Percentiles rank a stretch among this genome's conserved stretches.
phyloP scores from a whole-genome alignment of 352 stramenopile genomes.

The Phytopythium montanum region DNA sequence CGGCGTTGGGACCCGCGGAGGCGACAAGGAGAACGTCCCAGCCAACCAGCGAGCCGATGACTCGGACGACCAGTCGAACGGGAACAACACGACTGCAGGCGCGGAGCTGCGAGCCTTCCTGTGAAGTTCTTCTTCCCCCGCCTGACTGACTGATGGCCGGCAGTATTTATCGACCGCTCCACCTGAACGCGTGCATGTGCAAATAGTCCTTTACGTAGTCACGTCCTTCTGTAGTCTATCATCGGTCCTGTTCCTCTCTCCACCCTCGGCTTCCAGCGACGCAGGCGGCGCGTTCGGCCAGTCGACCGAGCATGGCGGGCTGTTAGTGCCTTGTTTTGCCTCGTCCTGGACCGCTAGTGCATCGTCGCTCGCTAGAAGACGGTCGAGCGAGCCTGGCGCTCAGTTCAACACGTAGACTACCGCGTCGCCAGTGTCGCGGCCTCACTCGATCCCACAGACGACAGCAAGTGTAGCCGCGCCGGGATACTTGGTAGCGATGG shows the following conservation, averaged over 20 bases:
- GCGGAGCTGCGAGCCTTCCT: slow-evolving; percentile 30
- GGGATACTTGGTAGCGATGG: too few species aligned
- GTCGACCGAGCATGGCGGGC: not conserved
- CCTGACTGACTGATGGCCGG: not conserved
- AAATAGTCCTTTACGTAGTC: not conserved
- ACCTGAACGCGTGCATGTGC: not conserved
- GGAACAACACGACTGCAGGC: slow-evolving; percentile 15
- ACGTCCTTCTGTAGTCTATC: too few species aligned
- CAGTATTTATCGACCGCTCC: slow-evolving; percentile 10
- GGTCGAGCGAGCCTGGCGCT: too few species aligned
- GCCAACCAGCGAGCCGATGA: slow-evolving; percentile 9
- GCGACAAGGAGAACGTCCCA: slow-evolving; percentile 71
- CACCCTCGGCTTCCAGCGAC: not conserved
- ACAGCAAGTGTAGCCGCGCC: too few species aligned
- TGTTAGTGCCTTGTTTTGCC: too few species aligned
- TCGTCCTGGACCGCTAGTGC: too few species aligned
- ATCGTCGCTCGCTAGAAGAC: too few species aligned
- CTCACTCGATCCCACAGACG: too few species aligned
- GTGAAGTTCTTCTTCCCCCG: slow-evolving; percentile 13
- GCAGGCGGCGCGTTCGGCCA: not conserved
- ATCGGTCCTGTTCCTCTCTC: not conserved
- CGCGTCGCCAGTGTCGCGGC: too few species aligned
- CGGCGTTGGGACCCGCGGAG: slow-evolving; percentile 10
- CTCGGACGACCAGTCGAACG: slow-evolving; percentile 19
- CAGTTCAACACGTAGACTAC: too few species aligned